Evolutionary conservation across 139 green algal species (phyloP), one percentile per base, ranked within the genome.

Genomic region (Chlorella vulgaris): DNA sequence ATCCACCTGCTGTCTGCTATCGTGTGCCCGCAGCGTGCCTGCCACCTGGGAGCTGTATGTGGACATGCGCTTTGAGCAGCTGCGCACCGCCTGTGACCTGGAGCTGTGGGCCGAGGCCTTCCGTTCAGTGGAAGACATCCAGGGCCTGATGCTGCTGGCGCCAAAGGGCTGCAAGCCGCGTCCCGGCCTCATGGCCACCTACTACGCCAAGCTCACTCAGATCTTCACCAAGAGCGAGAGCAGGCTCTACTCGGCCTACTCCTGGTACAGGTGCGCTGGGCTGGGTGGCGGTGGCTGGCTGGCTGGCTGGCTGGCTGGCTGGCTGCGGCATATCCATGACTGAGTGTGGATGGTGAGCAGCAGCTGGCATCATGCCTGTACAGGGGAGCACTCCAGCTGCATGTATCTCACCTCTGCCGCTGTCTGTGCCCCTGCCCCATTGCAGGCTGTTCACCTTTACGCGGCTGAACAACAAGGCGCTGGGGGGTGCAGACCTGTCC

Each of bases 31-130:
- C 74, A 88, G 88, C 69, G 86, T 92, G 68, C 92, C 96, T 24
- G 97, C 98, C 81, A 93, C 88, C 42, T 90, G 97, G 83, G 91
- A 96, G 63, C 90, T 97, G 76, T 97, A 98, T 88, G 84, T 98
- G 80, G 97, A 99, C 84, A 98, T 95, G 13, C 91, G 97, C 68
- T 99, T 99, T 85, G 95, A 99, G 89, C 96, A 96, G 90, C 91
- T 96, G 81, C 60, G 83, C 36, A 81, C 55, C 22, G 82, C 66
- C 31, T 98, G 94, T 80, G 93, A 98, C 70, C 91, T 99, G 78
- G 95, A 96, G 89, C 91, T 99, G 87, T 99, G 97, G 97, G 95
- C 96, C 28, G 97, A 99, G 90, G 97, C 97, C 1, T 99, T 99
- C 90, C 89, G 97, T 61, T 94, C 87, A 5, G 92, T 99, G 65